Evolutionary conservation across 2,329 filamentous ascomycete species (phyloP).

Genomic region (Pezicula carpinea): DNA sequence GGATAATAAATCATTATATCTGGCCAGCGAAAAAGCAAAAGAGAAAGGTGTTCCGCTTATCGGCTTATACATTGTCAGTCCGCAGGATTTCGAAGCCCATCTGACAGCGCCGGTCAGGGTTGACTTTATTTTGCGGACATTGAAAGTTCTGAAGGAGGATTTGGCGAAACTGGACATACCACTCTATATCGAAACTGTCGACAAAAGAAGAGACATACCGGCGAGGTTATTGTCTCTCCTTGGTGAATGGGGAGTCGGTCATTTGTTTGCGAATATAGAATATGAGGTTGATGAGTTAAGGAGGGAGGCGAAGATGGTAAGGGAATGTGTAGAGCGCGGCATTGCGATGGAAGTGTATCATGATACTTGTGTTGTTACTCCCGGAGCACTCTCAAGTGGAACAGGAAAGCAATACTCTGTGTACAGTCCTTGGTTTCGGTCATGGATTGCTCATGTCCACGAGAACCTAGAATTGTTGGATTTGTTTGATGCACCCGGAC

Average conservation of each 20-base stretch:
- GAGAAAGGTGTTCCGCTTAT: constrained; percentile 67
- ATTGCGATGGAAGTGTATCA: constrained; percentile 69
- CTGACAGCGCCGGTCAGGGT: constrained; percentile 67
- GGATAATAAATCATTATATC: constrained; percentile 69
- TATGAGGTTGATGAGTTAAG: constrained; percentile 90
- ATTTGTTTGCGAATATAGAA: constrained; percentile 79
- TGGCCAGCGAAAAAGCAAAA: constrained; percentile 64
- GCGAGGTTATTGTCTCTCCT: constrained; percentile 59
- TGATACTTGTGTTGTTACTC: constrained; percentile 78
- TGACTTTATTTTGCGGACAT: constrained; percentile 73
- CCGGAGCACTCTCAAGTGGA: constrained; percentile 62
- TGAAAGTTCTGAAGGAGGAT: constrained; percentile 61
- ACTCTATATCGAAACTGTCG: constrained; percentile 67
- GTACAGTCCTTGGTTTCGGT: constrained; percentile 75
- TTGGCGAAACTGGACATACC: constrained; percentile 71
- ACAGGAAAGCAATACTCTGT: constrained; percentile 77
- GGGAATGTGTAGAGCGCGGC: constrained; percentile 53
- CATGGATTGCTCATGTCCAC: constrained; percentile 72
- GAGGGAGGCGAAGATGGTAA: constrained; percentile 65
- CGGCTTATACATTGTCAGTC: constrained; percentile 73
- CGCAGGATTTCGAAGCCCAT: constrained; percentile 82
- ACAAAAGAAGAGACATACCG: constrained; percentile 59
- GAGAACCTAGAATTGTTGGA: constrained; percentile 63
- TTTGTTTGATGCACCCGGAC: constrained; percentile 49
- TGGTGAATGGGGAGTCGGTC: constrained; percentile 66